Evolutionary conservation across 2,329 filamentous ascomycete species (phyloP), one percentile per base, ranked within the genome.

Genomic region (Thermothelomyces thermophilus): DNA sequence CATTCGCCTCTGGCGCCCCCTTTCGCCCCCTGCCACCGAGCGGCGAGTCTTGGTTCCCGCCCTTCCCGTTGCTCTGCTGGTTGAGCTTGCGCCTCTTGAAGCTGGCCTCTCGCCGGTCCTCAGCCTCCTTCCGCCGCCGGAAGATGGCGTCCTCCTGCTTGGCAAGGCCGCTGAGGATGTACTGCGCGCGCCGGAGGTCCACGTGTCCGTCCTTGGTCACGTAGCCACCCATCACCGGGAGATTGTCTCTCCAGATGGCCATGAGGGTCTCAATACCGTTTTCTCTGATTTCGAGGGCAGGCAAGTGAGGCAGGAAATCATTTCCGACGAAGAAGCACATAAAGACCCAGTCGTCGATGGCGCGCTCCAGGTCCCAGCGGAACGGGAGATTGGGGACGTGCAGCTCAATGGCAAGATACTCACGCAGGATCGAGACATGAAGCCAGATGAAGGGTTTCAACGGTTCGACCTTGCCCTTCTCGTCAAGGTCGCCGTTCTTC

Each of bases 261-360:
- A 90, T 95, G 49, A 98, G 75, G 1, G 90, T 94, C 64, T 98
- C 91, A 63, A 98, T 98, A 42, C 91, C 91, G 65, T 96, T 90
- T 64, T 98, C 93, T 53, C 93, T 83, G 66, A 98, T 97, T 67
- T 97, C 93, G 51, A 98, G 77, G 62, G 91, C 95, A n/a, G 93
- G 93, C 51, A 98, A 74, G 75, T 98, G 93, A 44, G 93, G 93
- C 59, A 98, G 72, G 71, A 98, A 98, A 73, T 98, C 94, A 68
- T 98, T 98, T 66, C 93, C 93, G 61, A 98, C 89, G 68, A 98
- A 98, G 73, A 98, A 98, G 44, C 90, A 91, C 90, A 98, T 96
- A 55, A 98, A 80, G 65, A 98, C 97, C 70, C 98, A 98, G 74
- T 98, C 93, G 68, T 98, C 93, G 71, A 98, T 80, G 22, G 90